Conservation (phyloP, 495 filamentous ascomycete species). For the Neurospora sp. region DNA sequence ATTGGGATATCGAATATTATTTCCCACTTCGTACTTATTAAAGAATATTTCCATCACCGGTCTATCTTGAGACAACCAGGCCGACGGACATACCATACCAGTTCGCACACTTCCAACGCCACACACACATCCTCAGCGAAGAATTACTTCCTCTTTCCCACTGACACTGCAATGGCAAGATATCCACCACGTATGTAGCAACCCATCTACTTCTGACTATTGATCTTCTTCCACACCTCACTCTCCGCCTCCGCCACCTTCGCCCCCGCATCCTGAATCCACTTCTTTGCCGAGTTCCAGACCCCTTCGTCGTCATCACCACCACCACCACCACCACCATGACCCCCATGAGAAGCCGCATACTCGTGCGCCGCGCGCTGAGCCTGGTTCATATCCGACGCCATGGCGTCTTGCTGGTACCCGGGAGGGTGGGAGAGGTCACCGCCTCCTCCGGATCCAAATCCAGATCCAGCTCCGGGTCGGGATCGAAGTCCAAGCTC, state of each 20-base stretch:
- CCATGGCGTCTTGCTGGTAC: constrained; percentile 46
- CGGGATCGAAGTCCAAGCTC: neutral
- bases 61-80: neutral
- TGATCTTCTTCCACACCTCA: constrained; percentile 64
- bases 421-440: constrained; percentile 18
- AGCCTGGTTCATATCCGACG: constrained; percentile 24
- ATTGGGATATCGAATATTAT: neutral
- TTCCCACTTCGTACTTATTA: neutral
- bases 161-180: neutral
- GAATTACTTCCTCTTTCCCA: too few species aligned
- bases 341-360: constrained; percentile 8
- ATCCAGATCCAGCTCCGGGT: neutral
- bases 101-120: neutral
- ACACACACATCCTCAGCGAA: neutral
- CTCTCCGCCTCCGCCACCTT: constrained; percentile 54
- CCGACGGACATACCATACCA: neutral
- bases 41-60: neutral
- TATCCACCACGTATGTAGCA: too few species aligned
- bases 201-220: constrained; percentile 29
- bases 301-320: constrained; percentile 38
- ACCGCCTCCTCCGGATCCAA: neutral
- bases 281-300: constrained; percentile 47
- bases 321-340: neutral
- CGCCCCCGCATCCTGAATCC: constrained; percentile 50
- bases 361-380: constrained; percentile 4